phyloP scores from a whole-genome alignment of 176 grass and related monocot genomes.

The Hordeum marinum region DNA sequence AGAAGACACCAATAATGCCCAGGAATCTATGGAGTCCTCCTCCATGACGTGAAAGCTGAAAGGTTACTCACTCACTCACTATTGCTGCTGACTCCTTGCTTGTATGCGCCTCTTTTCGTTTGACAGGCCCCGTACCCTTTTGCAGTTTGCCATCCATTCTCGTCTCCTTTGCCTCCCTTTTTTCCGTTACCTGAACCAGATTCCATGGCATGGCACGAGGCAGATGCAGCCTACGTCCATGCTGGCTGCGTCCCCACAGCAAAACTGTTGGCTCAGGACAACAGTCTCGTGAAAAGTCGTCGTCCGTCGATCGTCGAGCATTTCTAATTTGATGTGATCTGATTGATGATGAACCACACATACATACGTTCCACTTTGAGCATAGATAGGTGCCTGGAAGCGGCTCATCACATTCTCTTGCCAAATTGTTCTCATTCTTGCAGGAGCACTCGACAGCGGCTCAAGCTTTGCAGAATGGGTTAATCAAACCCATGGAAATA shows the following conservation, averaged over 20 bases:
- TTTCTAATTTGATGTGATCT: neutral
- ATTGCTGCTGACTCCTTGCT: neutral
- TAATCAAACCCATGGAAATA: neutral
- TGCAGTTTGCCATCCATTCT: neutral
- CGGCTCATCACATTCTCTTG: neutral
- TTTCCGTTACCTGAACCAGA: conserved; percentile 3
- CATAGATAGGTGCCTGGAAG: neutral
- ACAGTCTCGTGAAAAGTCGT: neutral
- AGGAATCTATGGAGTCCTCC: neutral
- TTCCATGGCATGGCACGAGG: neutral
- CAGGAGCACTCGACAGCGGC: neutral
- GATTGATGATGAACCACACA: neutral
- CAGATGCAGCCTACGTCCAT: neutral
- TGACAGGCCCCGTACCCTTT: neutral
- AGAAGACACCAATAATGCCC: neutral
- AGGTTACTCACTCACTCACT: neutral
- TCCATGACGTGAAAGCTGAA: neutral
- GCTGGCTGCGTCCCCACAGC: neutral
- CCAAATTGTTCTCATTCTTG: neutral
- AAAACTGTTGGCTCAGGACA: neutral
- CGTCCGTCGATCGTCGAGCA: neutral
- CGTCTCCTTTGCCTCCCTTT: neutral
- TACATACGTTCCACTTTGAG: neutral
- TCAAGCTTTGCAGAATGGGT: neutral
- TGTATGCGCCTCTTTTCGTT: neutral